Base-by-base conservation (phyloP, 2,329 filamentous ascomycete genomes). In the Cercospora citrullina region DNA sequence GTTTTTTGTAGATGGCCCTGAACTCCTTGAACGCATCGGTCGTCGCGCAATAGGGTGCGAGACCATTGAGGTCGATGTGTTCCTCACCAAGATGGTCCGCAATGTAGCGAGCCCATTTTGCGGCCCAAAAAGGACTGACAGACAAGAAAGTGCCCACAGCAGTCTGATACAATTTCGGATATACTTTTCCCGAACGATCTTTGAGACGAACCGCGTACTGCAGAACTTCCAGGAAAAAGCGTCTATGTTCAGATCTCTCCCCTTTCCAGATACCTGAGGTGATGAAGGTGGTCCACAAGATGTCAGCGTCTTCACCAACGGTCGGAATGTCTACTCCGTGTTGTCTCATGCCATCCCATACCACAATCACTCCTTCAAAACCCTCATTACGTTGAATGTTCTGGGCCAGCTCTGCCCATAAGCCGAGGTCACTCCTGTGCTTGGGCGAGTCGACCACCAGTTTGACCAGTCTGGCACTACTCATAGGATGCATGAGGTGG, bases 201-300 rank as follows among this genome's bases (percentile, higher is more conserved):
- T 59, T 67, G 12, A 59, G 48, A 10, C 65, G 48, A 26, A 53
- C 51, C 2, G 61, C 51, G 39, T 68, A 68, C 23, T 65, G 39
- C 45, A 68, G 26, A 14, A 68, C 51, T n/a, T 64, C 55, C 4
- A 21, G 28, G n/a, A 68, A 64, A 12, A 64, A 26, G 16, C 31
- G 62, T 18, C 21, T 42, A 18, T 48, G 26, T 12, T 60, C 26
- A 21, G 39, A 33, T 18, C 26, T 7, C n/a, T 53, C 10, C 16
- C 36, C 28, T 36, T 59, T 59, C 21, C 16, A 14, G 18, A 79
- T 71, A n/a, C 78, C 77, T 31, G 79, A 71, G 61, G 78, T 76
- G 57, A 85, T 69, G 59, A 86, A 81, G 0, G 77, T 80, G 0
- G 75, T 74, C 85, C 85, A 86, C 6, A 87, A 68, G 12, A 75